phyloP scores from a whole-genome alignment of 2,329 filamentous ascomycete genomes.

The Ceratocystis smalleyi region DNA sequence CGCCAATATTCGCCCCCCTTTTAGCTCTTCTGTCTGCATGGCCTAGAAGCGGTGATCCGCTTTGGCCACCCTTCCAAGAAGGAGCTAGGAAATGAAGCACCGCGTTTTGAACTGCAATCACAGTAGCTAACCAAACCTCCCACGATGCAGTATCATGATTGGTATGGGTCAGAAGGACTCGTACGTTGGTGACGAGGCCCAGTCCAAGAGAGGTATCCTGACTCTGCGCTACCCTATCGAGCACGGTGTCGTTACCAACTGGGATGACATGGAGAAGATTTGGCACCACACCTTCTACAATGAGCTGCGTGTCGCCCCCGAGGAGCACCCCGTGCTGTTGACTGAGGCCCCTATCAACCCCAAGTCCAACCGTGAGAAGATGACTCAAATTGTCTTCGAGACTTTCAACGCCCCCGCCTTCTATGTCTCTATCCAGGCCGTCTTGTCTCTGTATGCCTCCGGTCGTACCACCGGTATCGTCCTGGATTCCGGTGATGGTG shows the following conservation, averaged over 20 bases:
- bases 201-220: constrained; percentile 99
- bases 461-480: constrained; percentile 99
- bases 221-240: constrained; percentile 99
- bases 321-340: constrained; percentile 98
- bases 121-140: constrained; percentile 23
- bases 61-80: constrained; percentile 6
- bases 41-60: constrained; percentile 6
- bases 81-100: neutral
- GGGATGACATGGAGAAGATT: constrained; percentile 99
- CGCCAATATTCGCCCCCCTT: constrained; percentile 3
- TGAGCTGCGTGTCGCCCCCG: constrained; percentile 97
- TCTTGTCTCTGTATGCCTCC: constrained; percentile 96
- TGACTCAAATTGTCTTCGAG: constrained; percentile 99
- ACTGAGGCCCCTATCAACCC: constrained; percentile 99
- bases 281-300: constrained; percentile 99
- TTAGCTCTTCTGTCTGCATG: constrained; percentile 3
- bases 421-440: constrained; percentile 99
- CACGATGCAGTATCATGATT: constrained; percentile 79
- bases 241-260: constrained; percentile 99
- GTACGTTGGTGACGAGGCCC: constrained; percentile 99
- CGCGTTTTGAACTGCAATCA: neutral
- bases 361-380: constrained; percentile 99
- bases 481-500: constrained; percentile 98
- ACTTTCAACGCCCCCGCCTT: constrained; percentile 99
- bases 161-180: constrained; percentile 99